These are phyloP conservation scores for Globisporangium rhizosaccharum DNA, from an alignment of 352 stramenopile species.

Conservation along the genomic window DNA sequence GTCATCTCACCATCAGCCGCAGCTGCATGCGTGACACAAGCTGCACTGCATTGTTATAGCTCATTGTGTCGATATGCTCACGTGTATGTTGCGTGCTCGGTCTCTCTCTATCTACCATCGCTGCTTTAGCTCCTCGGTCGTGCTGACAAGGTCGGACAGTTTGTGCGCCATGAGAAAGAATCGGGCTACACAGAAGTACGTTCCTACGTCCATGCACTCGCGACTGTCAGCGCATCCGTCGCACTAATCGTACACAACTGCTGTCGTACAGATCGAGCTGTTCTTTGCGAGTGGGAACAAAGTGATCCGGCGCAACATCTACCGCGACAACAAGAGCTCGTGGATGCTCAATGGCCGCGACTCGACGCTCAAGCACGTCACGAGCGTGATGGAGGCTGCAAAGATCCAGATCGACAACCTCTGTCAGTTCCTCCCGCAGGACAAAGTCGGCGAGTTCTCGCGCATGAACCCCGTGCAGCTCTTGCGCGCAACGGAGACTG, in stretches of 20 bases:
- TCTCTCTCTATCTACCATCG: not conserved
- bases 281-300: constrained; percentile 70
- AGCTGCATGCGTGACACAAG: too few relatives aligned
- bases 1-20: not conserved
- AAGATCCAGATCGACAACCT: constrained; percentile 98
- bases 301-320: constrained; percentile 90
- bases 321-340: constrained; percentile 82
- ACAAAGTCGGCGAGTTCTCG: constrained; percentile 92
- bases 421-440: constrained; percentile 98
- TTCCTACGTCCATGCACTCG: not conserved
- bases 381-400: constrained; percentile 74
- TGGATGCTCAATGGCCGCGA: constrained; percentile 77
- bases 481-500: constrained; percentile 72
- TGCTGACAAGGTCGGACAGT: constrained; percentile 91
- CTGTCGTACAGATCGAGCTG: constrained; percentile 89
- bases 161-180: constrained; percentile 85
- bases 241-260: not conserved
- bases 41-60: not conserved
- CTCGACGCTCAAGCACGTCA: constrained; percentile 62
- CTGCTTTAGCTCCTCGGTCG: constrained; percentile 83
- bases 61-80: not conserved
- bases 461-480: constrained; percentile 77
- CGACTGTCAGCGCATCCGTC: not conserved
- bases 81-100: not conserved
- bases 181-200: constrained; percentile 72